A percentile compares a stretch with the other conserved stretches of the same genome.
phyloP scores from a whole-genome alignment of 331 rosid species.

The Malus hybrid region DNA sequence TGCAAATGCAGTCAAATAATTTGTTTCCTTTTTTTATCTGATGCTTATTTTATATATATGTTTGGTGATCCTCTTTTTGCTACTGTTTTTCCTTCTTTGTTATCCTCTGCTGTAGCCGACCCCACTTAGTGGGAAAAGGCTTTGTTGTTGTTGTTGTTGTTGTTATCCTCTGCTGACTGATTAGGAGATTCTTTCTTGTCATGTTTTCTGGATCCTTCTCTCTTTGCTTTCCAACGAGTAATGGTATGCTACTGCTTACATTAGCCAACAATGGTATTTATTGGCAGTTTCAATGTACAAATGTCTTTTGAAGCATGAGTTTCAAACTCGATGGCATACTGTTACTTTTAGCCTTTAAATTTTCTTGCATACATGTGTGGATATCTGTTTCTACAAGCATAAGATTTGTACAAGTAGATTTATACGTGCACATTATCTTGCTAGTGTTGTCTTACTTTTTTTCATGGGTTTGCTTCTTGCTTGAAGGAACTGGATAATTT shows the following conservation, averaged over 20 bases:
- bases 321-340: background rate
- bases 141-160: too few species aligned
- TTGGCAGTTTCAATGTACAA: background rate
- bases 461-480: background rate
- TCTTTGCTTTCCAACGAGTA: background rate
- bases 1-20: background rate
- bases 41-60: background rate
- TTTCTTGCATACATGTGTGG: background rate
- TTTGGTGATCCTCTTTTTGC: background rate
- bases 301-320: background rate
- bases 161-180: background rate
- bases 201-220: background rate
- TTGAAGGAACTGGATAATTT: background rate
- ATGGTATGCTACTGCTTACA: background rate
- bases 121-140: too few species aligned
- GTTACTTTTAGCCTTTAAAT: background rate
- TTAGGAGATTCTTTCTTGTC: background rate
- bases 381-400: background rate
- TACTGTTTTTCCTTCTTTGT: background rate
- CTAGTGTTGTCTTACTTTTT: slow-evolving; percentile 1
- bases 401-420: background rate
- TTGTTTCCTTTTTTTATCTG: background rate
- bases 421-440: background rate
- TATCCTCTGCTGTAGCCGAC: background rate
- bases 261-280: background rate